Conservation (phyloP, 2,329 filamentous ascomycete species). For the Claviceps sp. region DNA sequence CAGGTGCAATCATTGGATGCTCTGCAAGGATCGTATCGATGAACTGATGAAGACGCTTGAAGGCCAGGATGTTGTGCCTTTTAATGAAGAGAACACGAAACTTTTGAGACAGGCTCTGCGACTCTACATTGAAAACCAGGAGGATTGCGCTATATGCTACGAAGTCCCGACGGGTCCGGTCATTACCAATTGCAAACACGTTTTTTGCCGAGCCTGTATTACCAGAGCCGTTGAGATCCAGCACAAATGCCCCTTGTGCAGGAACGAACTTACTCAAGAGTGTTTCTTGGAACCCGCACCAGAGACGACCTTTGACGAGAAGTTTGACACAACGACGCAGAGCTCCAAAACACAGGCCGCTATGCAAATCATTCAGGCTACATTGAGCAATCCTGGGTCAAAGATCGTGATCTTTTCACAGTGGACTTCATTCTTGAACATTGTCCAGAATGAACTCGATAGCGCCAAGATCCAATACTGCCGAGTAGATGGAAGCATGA, state of each 20-base stretch:
- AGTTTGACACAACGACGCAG: conserved; percentile 48
- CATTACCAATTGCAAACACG: conserved; percentile 75
- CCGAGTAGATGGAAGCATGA: conserved; percentile 74
- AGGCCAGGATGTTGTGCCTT: conserved; percentile 49
- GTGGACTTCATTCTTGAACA: conserved; percentile 62
- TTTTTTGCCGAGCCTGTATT: conserved; percentile 65
- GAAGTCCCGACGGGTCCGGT: conserved; percentile 59
- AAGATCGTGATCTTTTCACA: conserved; percentile 67
- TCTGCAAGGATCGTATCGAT: conserved; percentile 62
- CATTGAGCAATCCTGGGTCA: conserved; percentile 46
- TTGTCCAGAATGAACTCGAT: conserved; percentile 55
- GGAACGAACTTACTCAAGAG: conserved; percentile 48
- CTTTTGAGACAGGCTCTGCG: conserved; percentile 65
- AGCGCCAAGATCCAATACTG: conserved; percentile 48
- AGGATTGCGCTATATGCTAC: conserved; percentile 73
- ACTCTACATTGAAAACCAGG: conserved; percentile 64
- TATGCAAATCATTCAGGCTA: conserved; percentile 59
- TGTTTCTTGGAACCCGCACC: conserved; percentile 51
- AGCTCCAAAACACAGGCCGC: conserved; percentile 77
- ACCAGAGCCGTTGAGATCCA: conserved; percentile 59
- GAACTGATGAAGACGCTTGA: conserved; percentile 60
- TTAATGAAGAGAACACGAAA: conserved; percentile 58
- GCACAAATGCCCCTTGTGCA: conserved; percentile 75
- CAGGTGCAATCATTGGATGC: conserved; percentile 73
- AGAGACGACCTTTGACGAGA: conserved; percentile 33